phyloP scores from a whole-genome alignment of 768 basidiomycete species.

The Leccinellum rugosiceps region DNA sequence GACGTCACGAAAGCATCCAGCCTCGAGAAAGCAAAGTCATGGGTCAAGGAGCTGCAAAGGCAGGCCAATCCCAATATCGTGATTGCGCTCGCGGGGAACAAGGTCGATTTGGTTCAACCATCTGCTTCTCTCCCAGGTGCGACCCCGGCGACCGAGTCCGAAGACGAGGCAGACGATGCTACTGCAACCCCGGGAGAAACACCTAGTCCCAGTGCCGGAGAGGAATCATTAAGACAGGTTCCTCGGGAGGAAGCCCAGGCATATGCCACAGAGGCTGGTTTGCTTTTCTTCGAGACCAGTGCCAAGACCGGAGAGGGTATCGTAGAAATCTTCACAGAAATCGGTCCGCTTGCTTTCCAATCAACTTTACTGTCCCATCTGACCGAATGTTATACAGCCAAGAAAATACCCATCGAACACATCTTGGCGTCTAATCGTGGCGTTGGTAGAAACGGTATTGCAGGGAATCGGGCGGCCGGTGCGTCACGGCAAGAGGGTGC shows the following conservation, averaged over 20 bases:
- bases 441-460: constrained; percentile 57
- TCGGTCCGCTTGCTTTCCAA: constrained; percentile 58
- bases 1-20: constrained; percentile 95
- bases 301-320: constrained; percentile 97
- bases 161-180: constrained; percentile 92
- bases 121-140: constrained; percentile 47
- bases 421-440: constrained; percentile 81
- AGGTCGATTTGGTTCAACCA: constrained; percentile 83
- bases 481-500: constrained; percentile 47
- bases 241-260: constrained; percentile 93
- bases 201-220: constrained; percentile 46
- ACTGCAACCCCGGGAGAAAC: constrained; percentile 78
- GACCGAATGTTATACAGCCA: constrained; percentile 45
- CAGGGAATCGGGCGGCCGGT: constrained; percentile 49
- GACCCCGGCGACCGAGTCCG: constrained; percentile 60
- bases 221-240: constrained; percentile 84
- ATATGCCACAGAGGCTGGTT: constrained; percentile 91
- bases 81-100: constrained; percentile 97
- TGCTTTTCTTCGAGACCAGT: constrained; percentile 96
- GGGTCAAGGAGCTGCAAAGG: constrained; percentile 98
- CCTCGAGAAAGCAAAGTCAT: constrained; percentile 97
- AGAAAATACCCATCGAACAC: constrained; percentile 90
- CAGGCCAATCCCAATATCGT: constrained; percentile 99
- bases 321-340: constrained; percentile 96
- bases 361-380: background rate